These are phyloP conservation scores for Eucalyptus erythrocorys DNA, from an alignment of 345 rosid genomes.

Conservation along the genomic window DNA sequence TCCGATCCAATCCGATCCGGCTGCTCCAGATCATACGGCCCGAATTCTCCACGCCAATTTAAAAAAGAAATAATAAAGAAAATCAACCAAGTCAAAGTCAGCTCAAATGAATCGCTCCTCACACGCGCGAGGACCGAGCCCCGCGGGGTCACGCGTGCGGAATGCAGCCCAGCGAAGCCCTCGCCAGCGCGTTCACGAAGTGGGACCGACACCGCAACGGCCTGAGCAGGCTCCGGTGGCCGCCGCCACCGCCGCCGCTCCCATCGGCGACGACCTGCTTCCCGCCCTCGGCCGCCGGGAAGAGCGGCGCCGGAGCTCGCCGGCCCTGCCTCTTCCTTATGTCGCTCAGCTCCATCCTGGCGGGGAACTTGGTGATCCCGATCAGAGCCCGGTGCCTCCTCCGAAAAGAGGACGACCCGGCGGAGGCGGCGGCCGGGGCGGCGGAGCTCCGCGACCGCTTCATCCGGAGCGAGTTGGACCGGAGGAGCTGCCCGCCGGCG, in stretches of 20 bases:
- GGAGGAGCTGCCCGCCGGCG: background rate
- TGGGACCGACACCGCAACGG: background rate
- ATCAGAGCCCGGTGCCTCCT: slow-evolving; percentile 8
- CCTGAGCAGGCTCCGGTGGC: background rate
- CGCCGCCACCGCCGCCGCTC: background rate
- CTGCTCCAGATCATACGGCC: background rate
- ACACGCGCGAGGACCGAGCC: background rate
- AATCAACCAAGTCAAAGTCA: background rate
- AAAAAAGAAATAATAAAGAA: background rate
- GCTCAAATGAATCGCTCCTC: background rate
- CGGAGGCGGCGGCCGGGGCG: background rate
- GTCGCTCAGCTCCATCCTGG: slow-evolving; percentile 26
- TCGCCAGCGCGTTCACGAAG: background rate
- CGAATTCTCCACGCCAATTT: background rate
- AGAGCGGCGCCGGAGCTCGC: slow-evolving; percentile 9
- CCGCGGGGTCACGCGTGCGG: background rate
- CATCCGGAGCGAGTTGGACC: background rate
- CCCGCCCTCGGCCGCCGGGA: background rate
- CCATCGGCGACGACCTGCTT: background rate
- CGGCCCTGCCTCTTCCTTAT: slow-evolving; percentile 29
- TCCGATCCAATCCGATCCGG: background rate
- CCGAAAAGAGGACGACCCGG: background rate
- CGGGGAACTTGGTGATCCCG: slow-evolving; percentile 18
- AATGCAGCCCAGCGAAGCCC: slow-evolving; percentile 6
- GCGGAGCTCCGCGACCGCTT: background rate